Percentiles rank a stretch among this genome's conserved stretches.
These are phyloP conservation scores for Populus hybrid DNA, from an alignment of 441 rosid genomes.

Conservation along the genomic window DNA sequence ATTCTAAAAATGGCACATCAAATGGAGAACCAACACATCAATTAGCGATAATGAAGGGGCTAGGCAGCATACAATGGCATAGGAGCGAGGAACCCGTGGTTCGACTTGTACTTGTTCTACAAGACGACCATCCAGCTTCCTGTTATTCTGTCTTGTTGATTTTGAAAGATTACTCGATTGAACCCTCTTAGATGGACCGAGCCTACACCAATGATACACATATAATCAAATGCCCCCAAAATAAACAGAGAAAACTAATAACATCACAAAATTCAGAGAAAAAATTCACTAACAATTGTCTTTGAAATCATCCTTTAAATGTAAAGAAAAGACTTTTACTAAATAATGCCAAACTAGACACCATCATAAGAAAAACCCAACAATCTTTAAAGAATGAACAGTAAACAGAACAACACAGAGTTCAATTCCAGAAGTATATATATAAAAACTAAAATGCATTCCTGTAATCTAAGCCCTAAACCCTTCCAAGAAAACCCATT, in stretches of 20 bases:
- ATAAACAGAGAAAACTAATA: background rate
- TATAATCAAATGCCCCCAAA: background rate
- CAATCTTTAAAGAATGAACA: background rate
- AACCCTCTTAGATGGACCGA: constrained; percentile 38
- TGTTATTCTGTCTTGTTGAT: constrained; percentile 36
- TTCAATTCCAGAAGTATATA: background rate
- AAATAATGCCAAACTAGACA: background rate
- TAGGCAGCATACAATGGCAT: constrained; percentile 47
- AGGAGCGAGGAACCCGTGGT: constrained; percentile 43
- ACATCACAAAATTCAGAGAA: background rate
- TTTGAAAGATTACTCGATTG: constrained; percentile 47
- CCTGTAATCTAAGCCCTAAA: background rate
- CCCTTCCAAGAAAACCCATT: background rate
- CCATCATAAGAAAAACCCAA: background rate
- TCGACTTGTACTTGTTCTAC: constrained; percentile 23
- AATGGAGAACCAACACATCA: constrained; percentile 11
- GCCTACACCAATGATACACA: constrained; percentile 39
- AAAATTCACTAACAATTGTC: background rate
- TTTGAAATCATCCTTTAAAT: background rate
- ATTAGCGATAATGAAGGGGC: constrained; percentile 8
- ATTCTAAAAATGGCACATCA: background rate
- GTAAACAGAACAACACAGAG: background rate
- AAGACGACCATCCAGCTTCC: constrained; percentile 23
- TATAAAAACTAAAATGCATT: background rate
- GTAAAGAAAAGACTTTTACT: background rate